Evolutionary conservation across 768 basidiomycete genomes (phyloP).

Genomic region (Pholiota conissans): DNA sequence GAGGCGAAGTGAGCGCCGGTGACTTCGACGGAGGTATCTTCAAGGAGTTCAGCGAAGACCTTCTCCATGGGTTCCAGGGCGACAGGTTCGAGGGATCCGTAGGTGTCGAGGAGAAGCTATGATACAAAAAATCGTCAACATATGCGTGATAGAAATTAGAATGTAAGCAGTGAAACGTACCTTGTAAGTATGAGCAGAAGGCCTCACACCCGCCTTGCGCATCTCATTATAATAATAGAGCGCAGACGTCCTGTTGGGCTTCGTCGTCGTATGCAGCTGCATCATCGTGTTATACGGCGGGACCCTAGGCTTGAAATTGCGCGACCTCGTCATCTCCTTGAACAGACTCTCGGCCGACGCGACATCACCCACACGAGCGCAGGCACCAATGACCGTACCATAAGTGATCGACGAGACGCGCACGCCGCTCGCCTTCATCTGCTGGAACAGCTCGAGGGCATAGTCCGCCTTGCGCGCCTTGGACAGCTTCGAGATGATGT

Average conservation of each 20-base stretch:
- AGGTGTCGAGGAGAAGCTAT: conserved; percentile 85
- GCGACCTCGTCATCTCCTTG: conserved; percentile 73
- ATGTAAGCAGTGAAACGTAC: conserved; percentile 33
- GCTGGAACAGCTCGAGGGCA: conserved; percentile 83
- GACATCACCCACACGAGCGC: conserved; percentile 89
- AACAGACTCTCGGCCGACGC: conserved; percentile 81
- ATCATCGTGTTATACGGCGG: conserved; percentile 99
- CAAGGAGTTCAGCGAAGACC: conserved; percentile 61
- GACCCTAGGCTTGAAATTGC: conserved; percentile 82
- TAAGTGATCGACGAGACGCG: conserved; percentile 86
- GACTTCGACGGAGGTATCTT: conserved; percentile 41
- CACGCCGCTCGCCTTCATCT: conserved; percentile 72
- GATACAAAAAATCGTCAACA: conserved; percentile 7
- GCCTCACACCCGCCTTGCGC: conserved; percentile 55
- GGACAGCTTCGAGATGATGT: conserved; percentile 93
- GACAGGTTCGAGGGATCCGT: conserved; percentile 83
- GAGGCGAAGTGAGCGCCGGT: conserved; percentile 66
- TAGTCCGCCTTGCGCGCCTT: conserved; percentile 93
- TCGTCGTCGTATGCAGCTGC: conserved; percentile 91
- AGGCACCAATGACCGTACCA: conserved; percentile 91
- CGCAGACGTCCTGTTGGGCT: conserved; percentile 78
- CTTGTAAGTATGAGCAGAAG: conserved; percentile 95
- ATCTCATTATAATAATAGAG: conserved; percentile 76
- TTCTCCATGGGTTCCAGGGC: conserved; percentile 71
- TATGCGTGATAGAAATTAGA: not conserved